Evolutionary conservation across 768 basidiomycete genomes (phyloP).

Genomic region (Lentinula raphanica): DNA sequence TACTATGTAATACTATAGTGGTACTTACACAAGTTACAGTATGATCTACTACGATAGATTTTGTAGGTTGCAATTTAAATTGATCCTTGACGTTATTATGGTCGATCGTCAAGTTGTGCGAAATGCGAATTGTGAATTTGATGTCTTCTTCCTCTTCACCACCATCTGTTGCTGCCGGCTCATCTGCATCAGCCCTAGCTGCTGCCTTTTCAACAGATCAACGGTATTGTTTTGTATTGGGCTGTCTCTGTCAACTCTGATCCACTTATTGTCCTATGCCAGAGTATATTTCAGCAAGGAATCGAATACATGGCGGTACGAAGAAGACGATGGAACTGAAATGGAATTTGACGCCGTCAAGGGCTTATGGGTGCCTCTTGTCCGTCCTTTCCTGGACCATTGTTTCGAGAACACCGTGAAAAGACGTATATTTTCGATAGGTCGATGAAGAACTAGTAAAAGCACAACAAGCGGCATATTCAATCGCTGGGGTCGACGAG

Average conservation of each 20-base stretch:
- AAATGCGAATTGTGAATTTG: neutral
- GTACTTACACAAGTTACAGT: too few relatives aligned
- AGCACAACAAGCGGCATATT: slow-evolving; percentile 94
- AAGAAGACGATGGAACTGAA: slow-evolving; percentile 87
- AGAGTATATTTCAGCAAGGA: slow-evolving; percentile 76
- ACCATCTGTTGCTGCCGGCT: slow-evolving; percentile 46
- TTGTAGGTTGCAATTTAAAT: too few relatives aligned
- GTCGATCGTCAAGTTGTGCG: neutral
- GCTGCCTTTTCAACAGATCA: slow-evolving; percentile 77
- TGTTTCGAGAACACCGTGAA: neutral
- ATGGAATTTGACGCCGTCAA: slow-evolving; percentile 81
- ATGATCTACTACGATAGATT: too few relatives aligned
- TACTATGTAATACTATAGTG: too few relatives aligned
- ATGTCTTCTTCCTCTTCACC: slow-evolving; percentile 34
- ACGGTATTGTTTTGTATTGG: slow-evolving; percentile 30
- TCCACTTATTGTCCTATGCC: neutral
- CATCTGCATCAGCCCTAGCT: slow-evolving; percentile 51
- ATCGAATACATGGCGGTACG: slow-evolving; percentile 79
- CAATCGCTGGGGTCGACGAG: slow-evolving; percentile 90
- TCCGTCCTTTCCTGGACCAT: slow-evolving; percentile 37
- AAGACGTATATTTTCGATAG: slow-evolving; percentile 32
- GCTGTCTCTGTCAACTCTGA: neutral
- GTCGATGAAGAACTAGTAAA: slow-evolving; percentile 82
- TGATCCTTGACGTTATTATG: too few relatives aligned
- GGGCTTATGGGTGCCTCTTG: slow-evolving; percentile 79